Percentiles rank a stretch among this genome's conserved stretches.
Evolutionary conservation across 2,329 filamentous ascomycete genomes (phyloP).

Genomic region (Aurifilum marmelostoma): DNA sequence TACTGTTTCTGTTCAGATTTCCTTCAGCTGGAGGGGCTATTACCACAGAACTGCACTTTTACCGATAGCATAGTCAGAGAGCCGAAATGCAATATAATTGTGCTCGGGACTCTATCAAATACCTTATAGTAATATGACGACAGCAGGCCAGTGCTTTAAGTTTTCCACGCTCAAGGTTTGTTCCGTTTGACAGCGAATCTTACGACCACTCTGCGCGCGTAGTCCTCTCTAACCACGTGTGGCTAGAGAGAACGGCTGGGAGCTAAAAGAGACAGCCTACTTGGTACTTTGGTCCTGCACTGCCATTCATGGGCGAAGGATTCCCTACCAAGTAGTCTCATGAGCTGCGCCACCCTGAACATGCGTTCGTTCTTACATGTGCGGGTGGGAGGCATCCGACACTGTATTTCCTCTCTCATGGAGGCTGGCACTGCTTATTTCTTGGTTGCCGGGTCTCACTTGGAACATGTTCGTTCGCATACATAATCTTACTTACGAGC

Average conservation of each 20-base stretch:
- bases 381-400: slow-evolving; percentile 13
- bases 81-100: too few species aligned
- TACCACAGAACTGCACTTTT: too few species aligned
- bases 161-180: neutral
- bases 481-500: too few species aligned
- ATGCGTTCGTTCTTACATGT: neutral
- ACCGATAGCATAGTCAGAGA: too few species aligned
- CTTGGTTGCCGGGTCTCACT: neutral
- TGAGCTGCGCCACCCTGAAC: slow-evolving; percentile 14
- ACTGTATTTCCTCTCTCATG: neutral
- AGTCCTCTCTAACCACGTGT: neutral
- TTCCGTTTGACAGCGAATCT: neutral
- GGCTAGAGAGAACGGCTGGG: neutral
- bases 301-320: neutral
- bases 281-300: neutral
- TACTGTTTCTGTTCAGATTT: too few species aligned
- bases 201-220: neutral
- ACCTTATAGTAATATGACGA: too few species aligned
- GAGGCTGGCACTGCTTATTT: neutral
- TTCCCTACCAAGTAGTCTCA: neutral
- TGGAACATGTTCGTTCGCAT: too few species aligned
- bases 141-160: too few species aligned
- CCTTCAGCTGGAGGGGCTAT: too few species aligned
- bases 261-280: neutral
- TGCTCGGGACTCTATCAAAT: too few species aligned